Evolutionary conservation across 805 yeast genomes (phyloP), one percentile per base, ranked within the genome.

Genomic region (Saturnispora bothae): DNA sequence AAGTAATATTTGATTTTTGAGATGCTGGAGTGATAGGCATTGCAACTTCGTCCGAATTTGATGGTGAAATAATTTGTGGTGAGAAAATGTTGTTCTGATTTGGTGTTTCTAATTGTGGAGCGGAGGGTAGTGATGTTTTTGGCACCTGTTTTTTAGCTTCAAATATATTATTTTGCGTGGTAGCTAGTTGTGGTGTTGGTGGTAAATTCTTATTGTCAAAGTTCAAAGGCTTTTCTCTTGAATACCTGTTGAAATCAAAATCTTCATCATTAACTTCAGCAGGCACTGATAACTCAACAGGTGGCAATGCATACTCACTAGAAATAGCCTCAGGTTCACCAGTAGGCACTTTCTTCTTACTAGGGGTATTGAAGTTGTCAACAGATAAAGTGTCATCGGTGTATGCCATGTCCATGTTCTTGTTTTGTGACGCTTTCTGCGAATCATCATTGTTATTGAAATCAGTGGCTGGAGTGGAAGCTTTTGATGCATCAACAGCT

Each of bases 1-100:
- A 68, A 0, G 36, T 19, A 2, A 36, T 39, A 16, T 21, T 28
- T 3, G 34, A 32, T 10, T 21, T 32, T 15, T 45, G 40, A 21
- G 39, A 39, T 10, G 22, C 25, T 9, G 33, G 28, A 5, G 47
- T 43, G 8, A 43, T 23, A 9, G 47, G 43, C 10, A 16, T 4
- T 16, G 10, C 14, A 12, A 13, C 12, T 9, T 3, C 21, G 13
- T 20, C 21, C 18, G 40, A 30, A 22, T 22, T 23, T 10, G n/a
- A 21, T 21, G 33, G 33, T 15, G 13, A 16, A 17, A 17, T 17
- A 15, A 27, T 22, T 22, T 22, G 25, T 7, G 25, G 25, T 22
- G 25, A 10, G 10, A 22, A 7, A 22, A 10, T 7, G 10, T 22
- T 22, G 9, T 22, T 22, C n/a, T n/a, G n/a, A n/a, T n/a, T n/a